Conservation (phyloP, 768 basidiomycete genomes). For the Suillus alpinus region DNA sequence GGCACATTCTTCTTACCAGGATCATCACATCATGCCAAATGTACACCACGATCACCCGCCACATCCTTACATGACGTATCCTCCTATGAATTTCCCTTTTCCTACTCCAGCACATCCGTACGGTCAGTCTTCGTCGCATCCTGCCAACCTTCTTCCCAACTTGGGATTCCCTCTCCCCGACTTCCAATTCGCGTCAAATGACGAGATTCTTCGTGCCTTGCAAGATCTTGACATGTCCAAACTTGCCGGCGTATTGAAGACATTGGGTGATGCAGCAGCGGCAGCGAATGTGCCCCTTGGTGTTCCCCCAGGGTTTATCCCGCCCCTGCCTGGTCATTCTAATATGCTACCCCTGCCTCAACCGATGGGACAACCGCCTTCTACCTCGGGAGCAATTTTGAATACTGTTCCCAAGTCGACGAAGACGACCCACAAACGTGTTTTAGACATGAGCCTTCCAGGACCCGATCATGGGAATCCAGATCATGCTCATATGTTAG, state of each 20-base stretch:
- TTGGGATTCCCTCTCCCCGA: slow-evolving; percentile 29
- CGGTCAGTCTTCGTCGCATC: slow-evolving; percentile 28
- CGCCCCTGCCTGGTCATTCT: slow-evolving; percentile 20
- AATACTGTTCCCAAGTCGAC: slow-evolving; percentile 36
- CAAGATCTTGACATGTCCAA: slow-evolving; percentile 70
- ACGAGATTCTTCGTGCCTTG: slow-evolving; percentile 69
- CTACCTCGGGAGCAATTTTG: slow-evolving; percentile 42
- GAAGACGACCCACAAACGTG: slow-evolving; percentile 35
- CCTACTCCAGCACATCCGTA: slow-evolving; percentile 21
- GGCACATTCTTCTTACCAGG: slow-evolving; percentile 33
- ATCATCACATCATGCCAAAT: slow-evolving; percentile 28
- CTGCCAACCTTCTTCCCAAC: slow-evolving; percentile 14
- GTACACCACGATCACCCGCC: slow-evolving; percentile 15
- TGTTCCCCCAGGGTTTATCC: slow-evolving; percentile 19
- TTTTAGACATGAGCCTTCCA: slow-evolving; percentile 42
- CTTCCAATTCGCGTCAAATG: slow-evolving; percentile 54
- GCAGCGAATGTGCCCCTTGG: slow-evolving; percentile 35
- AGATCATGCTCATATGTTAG: slow-evolving; percentile 65
- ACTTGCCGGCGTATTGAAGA: slow-evolving; percentile 64
- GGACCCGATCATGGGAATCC: slow-evolving; percentile 42
- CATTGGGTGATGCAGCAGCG: slow-evolving; percentile 56
- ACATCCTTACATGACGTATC: slow-evolving; percentile 27
- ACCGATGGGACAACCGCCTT: slow-evolving; percentile 40
- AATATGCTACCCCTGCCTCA: slow-evolving; percentile 30
- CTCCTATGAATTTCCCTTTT: slow-evolving; percentile 28